Base-by-base conservation (phyloP, 768 basidiomycete species). In the Rubroboletus pulcherrimus region DNA sequence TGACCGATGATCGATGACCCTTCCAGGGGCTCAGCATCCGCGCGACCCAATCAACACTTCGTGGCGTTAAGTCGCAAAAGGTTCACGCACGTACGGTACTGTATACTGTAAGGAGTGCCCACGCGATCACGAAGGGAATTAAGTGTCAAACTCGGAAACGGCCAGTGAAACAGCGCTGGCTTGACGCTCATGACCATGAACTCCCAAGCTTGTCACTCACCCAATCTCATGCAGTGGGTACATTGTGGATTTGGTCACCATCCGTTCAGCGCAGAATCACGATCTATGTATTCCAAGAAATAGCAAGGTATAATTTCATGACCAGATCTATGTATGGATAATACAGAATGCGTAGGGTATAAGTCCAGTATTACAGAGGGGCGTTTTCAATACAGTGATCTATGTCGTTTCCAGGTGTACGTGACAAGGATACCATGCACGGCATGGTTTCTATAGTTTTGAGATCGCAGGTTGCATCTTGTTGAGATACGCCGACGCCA, bases 401-500 rank as follows among this genome's bases (percentile, higher is more conserved):
- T 60, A 63, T 46, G 33, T 49, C 26, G 54, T 58, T 51, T 61
- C 54, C 37, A 54, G 41, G 55, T 49, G 51, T 54, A 41, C 50
- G 63, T 41, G 33, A 57, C 15, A 24, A 34, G 30, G 4, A 42
- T 35, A 17, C 19, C 49, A 56, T 57, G 49, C 38, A 49, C 15
- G 49, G 52, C 48, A 49, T 49, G 53, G 19, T 40, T 15, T 58
- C 63, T 66, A 84, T 54, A 84, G 71, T 61, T 81, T 83, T 24
- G 81, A 69, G 37, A 70, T 54, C 7, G 55, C 61, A 5, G 87
- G 87, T 66, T 89, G 85, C 86, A 87, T 89, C 71, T 88, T 87
- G 73, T 79, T 86, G 48, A 87, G 70, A 57, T 83, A 80, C 1
- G 84, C 85, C 1, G 86, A 87, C 8, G 86, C 86, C 48, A 88